Evolutionary conservation across 345 rosid genomes (phyloP).

Genomic region (Brassica incana): DNA sequence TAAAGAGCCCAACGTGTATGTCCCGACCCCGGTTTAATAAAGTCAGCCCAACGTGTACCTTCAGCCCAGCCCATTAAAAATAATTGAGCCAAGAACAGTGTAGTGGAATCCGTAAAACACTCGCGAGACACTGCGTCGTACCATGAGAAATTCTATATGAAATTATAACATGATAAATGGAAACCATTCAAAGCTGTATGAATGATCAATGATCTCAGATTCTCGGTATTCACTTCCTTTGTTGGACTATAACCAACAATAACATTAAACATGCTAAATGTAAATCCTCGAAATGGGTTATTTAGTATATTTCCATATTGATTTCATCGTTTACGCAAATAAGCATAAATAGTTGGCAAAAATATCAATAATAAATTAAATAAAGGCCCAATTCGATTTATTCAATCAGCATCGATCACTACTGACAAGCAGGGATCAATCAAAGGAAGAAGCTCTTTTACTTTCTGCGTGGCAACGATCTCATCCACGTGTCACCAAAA

Average conservation of each 20-base stretch:
- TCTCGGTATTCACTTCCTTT: not conserved
- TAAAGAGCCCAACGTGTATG: constrained; percentile 65
- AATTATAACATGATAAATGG: too few relatives aligned
- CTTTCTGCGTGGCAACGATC: constrained; percentile 25
- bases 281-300: not conserved
- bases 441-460: constrained; percentile 22
- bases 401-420: not conserved
- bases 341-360: not conserved
- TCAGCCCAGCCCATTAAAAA: constrained; percentile 89
- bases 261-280: not conserved
- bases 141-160: not conserved
- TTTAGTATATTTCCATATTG: not conserved
- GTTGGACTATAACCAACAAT: not conserved
- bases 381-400: not conserved
- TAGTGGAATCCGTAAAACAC: constrained; percentile 73
- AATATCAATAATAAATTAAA: not conserved
- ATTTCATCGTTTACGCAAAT: not conserved
- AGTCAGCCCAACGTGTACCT: constrained; percentile 90
- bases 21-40: constrained; percentile 72
- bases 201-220: not conserved
- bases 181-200: not conserved
- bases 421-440: not conserved
- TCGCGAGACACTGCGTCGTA: constrained; percentile 46
- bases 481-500: constrained; percentile 29
- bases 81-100: constrained; percentile 68